Percentiles rank a stretch among this genome's conserved stretches.
phyloP scores from a whole-genome alignment of 2,329 filamentous ascomycete species.

The Stagonosporopsis rhizophila region DNA sequence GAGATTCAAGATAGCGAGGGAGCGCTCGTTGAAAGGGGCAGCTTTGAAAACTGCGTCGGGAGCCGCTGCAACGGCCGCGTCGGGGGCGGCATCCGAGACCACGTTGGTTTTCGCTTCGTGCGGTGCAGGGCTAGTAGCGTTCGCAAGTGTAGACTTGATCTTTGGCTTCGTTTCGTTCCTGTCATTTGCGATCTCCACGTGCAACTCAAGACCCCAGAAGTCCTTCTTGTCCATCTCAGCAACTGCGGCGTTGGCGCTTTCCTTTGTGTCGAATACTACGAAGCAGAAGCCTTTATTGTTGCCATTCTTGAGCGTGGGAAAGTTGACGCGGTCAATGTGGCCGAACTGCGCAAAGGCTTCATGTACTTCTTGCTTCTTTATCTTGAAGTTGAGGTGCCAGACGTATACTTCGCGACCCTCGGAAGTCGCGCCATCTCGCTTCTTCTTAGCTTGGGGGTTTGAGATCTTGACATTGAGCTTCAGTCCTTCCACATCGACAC shows the following conservation, averaged over 20 bases:
- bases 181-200: conserved; percentile 60
- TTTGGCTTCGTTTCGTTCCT: conserved; percentile 56
- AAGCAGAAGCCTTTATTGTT: conserved; percentile 81
- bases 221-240: conserved; percentile 72
- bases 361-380: conserved; percentile 74
- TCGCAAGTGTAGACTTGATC: conserved; percentile 55
- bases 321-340: conserved; percentile 72
- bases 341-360: conserved; percentile 79
- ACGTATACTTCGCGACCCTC: conserved; percentile 89
- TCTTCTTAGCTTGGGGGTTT: conserved; percentile 78
- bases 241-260: conserved; percentile 70
- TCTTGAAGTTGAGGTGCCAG: conserved; percentile 83
- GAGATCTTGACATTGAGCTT: conserved; percentile 82
- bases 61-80: neutral
- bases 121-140: conserved; percentile 46
- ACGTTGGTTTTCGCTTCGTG: conserved; percentile 48
- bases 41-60: conserved; percentile 18
- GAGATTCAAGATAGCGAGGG: conserved; percentile 81
- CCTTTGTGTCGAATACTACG: conserved; percentile 73
- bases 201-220: conserved; percentile 71
- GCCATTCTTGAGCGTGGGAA: conserved; percentile 70
- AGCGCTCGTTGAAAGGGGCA: conserved; percentile 62
- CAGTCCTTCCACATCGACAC: conserved; percentile 70
- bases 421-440: conserved; percentile 78
- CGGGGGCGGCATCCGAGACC: conserved; percentile 30